Percentiles rank a stretch among this genome's conserved stretches.
These are phyloP conservation scores for Astrocystis sublimbata DNA, from an alignment of 495 filamentous ascomycete species.

Conservation along the genomic window DNA sequence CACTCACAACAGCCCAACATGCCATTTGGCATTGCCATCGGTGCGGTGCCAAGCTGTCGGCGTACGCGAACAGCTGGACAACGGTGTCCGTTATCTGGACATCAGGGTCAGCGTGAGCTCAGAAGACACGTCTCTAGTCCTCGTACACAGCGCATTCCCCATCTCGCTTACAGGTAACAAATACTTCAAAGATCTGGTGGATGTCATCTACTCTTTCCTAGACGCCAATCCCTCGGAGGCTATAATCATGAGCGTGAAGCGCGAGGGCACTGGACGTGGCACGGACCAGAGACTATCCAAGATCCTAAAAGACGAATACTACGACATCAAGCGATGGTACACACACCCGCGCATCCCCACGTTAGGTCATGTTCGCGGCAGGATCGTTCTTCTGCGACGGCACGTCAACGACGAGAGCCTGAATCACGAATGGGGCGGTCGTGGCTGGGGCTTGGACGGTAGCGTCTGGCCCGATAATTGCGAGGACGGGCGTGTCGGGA, in stretches of 20 bases:
- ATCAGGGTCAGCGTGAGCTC: slow-evolving; percentile 74
- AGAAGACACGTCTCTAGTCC: slow-evolving; percentile 67
- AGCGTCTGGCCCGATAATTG: slow-evolving; percentile 88
- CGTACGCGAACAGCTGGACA: slow-evolving; percentile 74
- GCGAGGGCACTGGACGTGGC: slow-evolving; percentile 78
- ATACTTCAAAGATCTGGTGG: slow-evolving; percentile 72
- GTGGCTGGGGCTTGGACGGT: slow-evolving; percentile 81
- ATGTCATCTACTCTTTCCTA: slow-evolving; percentile 71
- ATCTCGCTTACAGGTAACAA: slow-evolving; percentile 54
- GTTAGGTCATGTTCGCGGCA: slow-evolving; percentile 78
- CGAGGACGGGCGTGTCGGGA: slow-evolving; percentile 67
- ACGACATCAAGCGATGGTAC: slow-evolving; percentile 69
- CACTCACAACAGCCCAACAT: slow-evolving; percentile 92
- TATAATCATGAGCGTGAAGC: slow-evolving; percentile 85
- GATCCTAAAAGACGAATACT: slow-evolving; percentile 71
- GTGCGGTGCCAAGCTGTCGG: slow-evolving; percentile 90
- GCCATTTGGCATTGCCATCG: slow-evolving; percentile 78
- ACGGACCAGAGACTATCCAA: slow-evolving; percentile 78
- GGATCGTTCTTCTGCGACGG: slow-evolving; percentile 81
- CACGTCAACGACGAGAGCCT: slow-evolving; percentile 66
- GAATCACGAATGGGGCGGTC: slow-evolving; percentile 58
- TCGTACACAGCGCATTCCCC: slow-evolving; percentile 51
- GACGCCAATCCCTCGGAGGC: slow-evolving; percentile 76
- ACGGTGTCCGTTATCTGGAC: slow-evolving; percentile 94
- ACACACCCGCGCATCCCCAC: slow-evolving; percentile 75